Percentiles rank a stretch among this genome's conserved stretches.
These are phyloP conservation scores for Pythium grandisporangium DNA, from an alignment of 352 stramenopile genomes.

Conservation along the genomic window DNA sequence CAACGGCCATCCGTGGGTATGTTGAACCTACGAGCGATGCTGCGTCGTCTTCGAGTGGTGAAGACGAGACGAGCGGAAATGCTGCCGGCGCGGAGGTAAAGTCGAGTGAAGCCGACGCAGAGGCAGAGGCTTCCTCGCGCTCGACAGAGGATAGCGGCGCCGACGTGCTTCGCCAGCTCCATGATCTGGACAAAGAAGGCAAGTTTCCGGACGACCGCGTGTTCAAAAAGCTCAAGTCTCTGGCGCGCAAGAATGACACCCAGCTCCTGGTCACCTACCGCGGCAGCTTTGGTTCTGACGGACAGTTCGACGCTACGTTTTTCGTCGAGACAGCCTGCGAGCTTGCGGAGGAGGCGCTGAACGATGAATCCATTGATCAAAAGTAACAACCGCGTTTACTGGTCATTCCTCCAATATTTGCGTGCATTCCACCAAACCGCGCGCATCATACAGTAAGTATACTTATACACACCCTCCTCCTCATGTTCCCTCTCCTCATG, in stretches of 20 bases:
- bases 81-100: too few species aligned
- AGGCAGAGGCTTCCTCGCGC: too few species aligned
- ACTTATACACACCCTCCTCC: neutral
- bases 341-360: constrained; percentile 54
- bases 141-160: constrained; percentile 14
- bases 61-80: neutral
- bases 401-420: too few species aligned
- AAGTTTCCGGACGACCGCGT: constrained; percentile 50
- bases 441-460: too few species aligned
- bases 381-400: too few species aligned
- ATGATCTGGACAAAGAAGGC: constrained; percentile 77
- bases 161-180: constrained; percentile 63
- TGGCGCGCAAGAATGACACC: constrained; percentile 75
- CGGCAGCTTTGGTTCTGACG: constrained; percentile 42
- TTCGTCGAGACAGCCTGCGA: constrained; percentile 81
- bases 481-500: too few species aligned
- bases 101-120: too few species aligned
- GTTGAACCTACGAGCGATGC: constrained; percentile 5
- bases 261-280: constrained; percentile 74
- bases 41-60: neutral
- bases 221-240: constrained; percentile 77
- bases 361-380: too few species aligned
- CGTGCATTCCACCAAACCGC: too few species aligned
- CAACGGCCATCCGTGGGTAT: constrained; percentile 53
- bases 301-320: constrained; percentile 67